phyloP scores from a whole-genome alignment of 2,329 filamentous ascomycete species.

The Sordariomycetes sp. region DNA sequence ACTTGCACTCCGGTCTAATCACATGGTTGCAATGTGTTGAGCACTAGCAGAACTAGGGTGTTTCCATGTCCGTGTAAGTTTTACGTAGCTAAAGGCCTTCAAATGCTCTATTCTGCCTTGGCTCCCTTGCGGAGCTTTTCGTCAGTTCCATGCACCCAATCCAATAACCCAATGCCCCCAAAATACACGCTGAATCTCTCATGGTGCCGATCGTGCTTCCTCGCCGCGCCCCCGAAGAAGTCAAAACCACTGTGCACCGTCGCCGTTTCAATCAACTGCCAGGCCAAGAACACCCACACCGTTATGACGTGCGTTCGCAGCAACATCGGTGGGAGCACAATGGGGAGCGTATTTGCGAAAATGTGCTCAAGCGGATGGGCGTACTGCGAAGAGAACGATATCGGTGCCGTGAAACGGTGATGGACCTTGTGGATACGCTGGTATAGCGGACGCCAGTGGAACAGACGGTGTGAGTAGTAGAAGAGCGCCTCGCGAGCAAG shows the following conservation, averaged over 20 bases:
- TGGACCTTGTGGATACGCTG: conserved; percentile 44
- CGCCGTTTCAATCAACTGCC: conserved; percentile 39
- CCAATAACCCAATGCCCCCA: conserved; percentile 40
- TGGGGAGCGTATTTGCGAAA: conserved; percentile 41
- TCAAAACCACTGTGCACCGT: conserved; percentile 50
- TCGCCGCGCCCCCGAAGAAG: conserved; percentile 36
- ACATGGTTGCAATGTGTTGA: no score
- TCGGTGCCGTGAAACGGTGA: conserved; percentile 45
- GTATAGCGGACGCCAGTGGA: conserved; percentile 41
- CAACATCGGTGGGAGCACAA: conserved; percentile 37
- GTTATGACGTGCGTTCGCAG: conserved; percentile 40
- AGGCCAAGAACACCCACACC: conserved; percentile 38
- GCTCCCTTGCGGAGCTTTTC: conserved; percentile 9
- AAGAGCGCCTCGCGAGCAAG: conserved; percentile 40
- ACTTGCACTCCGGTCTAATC: no score
- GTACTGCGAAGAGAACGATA: conserved; percentile 46
- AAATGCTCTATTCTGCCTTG: conserved; percentile 3
- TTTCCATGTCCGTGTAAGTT: no score
- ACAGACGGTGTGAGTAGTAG: conserved; percentile 45
- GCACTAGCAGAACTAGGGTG: no score
- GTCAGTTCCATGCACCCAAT: conserved; percentile 45
- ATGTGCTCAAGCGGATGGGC: conserved; percentile 49
- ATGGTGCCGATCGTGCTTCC: conserved; percentile 47
- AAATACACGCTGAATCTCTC: conserved; percentile 46
- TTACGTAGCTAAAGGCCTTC: no score